Evolutionary conservation across 257 asterid species (phyloP).

Genomic region (Fraxinus americana): DNA sequence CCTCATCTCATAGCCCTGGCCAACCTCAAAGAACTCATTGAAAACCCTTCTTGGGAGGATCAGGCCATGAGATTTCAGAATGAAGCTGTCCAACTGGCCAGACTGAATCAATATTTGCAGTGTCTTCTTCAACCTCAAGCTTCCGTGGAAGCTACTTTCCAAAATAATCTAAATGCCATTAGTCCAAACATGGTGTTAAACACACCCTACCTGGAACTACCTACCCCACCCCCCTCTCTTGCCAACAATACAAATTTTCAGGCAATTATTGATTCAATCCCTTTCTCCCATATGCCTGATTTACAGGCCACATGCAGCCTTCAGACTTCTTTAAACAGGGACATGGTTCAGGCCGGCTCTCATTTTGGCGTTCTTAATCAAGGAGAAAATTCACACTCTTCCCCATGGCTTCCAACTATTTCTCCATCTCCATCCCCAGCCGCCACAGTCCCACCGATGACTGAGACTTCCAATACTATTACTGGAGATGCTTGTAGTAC

Average conservation of each 20-base stretch:
- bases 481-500: slow-evolving; percentile 47
- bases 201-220: slow-evolving; percentile 36
- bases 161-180: slow-evolving; percentile 15
- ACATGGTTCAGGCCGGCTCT: slow-evolving; percentile 21
- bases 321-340: slow-evolving; percentile 28
- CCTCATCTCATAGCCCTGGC: slow-evolving; percentile 80
- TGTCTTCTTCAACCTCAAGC: slow-evolving; percentile 46
- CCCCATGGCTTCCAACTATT: slow-evolving; percentile 35
- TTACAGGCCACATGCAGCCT: slow-evolving; percentile 52
- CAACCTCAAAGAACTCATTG: slow-evolving; percentile 57
- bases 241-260: slow-evolving; percentile 15
- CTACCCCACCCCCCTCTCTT: slow-evolving; percentile 29
- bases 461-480: slow-evolving; percentile 32
- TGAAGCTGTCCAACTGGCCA: slow-evolving; percentile 62
- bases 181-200: slow-evolving; percentile 31
- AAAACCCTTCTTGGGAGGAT: slow-evolving; percentile 59
- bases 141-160: slow-evolving; percentile 11
- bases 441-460: slow-evolving; percentile 19
- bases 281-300: slow-evolving; percentile 61
- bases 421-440: slow-evolving; percentile 30
- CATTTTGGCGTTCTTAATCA: slow-evolving; percentile 25
- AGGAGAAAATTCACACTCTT: slow-evolving; percentile 36
- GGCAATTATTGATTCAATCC: slow-evolving; percentile 36
- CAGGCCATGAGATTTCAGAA: slow-evolving; percentile 61
- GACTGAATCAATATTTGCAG: slow-evolving; percentile 59